These are phyloP conservation scores for Fusarium bactridioides DNA, from an alignment of 2,329 filamentous ascomycete species.

Conservation along the genomic window DNA sequence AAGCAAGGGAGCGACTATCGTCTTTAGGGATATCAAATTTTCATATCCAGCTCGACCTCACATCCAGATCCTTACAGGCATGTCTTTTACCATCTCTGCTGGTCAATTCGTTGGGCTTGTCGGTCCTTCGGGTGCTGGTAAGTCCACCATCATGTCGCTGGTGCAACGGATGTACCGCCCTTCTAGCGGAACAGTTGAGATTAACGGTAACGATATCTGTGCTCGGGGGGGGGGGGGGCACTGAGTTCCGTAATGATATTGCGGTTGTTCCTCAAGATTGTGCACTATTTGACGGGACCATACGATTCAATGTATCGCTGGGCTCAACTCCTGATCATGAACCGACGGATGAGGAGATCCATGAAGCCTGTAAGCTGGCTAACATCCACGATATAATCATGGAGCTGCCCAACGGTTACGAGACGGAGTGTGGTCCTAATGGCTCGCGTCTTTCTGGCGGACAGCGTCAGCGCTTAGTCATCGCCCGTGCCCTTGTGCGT, in stretches of 20 bases:
- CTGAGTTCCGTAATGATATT: slow-evolving; percentile 60
- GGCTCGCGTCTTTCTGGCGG: slow-evolving; percentile 80
- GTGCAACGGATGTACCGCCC: slow-evolving; percentile 60
- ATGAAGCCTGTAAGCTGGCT: slow-evolving; percentile 71
- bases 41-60: slow-evolving; percentile 71
- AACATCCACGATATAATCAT: slow-evolving; percentile 76
- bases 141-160: slow-evolving; percentile 69
- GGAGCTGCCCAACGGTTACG: slow-evolving; percentile 69
- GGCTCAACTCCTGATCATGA: slow-evolving; percentile 63
- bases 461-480: slow-evolving; percentile 79
- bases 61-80: slow-evolving; percentile 61
- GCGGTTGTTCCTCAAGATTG: slow-evolving; percentile 66
- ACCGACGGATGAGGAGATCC: slow-evolving; percentile 67
- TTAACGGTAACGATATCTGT: slow-evolving; percentile 58
- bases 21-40: slow-evolving; percentile 68
- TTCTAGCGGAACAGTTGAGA: slow-evolving; percentile 49
- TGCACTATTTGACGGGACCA: slow-evolving; percentile 64
- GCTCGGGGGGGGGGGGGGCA: slow-evolving; percentile 50
- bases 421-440: slow-evolving; percentile 74
- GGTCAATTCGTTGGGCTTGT: slow-evolving; percentile 71
- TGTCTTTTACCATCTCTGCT: slow-evolving; percentile 64
- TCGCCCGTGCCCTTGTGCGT: slow-evolving; percentile 78
- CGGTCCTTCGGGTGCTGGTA: slow-evolving; percentile 71
- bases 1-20: slow-evolving; percentile 54
- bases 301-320: slow-evolving; percentile 64